Conservation (phyloP, 2,329 filamentous ascomycete genomes). For the Tolypocladium guangdongense region DNA sequence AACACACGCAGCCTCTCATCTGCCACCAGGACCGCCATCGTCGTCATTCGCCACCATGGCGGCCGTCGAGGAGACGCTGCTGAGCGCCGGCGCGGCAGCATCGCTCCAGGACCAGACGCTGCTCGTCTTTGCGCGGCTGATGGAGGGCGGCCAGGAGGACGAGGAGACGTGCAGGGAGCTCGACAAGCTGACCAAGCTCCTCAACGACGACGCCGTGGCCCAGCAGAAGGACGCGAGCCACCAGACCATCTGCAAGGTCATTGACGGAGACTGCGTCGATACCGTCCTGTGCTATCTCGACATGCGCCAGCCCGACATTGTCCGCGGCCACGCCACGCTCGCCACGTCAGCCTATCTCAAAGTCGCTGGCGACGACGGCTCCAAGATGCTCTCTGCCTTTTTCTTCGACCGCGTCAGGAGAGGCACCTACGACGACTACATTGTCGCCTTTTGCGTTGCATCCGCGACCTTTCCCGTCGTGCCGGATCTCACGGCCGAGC, state of each 20-base stretch:
- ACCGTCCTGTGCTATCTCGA: conserved; percentile 81
- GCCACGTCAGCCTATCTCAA: conserved; percentile 77
- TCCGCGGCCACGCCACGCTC: conserved; percentile 73
- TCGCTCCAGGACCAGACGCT: conserved; percentile 53
- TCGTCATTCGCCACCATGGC: conserved; percentile 17
- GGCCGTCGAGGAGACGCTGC: conserved; percentile 19
- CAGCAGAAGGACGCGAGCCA: conserved; percentile 29
- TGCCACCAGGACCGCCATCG: no score
- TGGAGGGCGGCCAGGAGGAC: conserved; percentile 82
- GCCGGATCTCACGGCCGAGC: conserved; percentile 58
- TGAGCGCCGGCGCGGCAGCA: conserved; percentile 17
- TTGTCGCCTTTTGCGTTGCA: conserved; percentile 88
- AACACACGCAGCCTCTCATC: neutral
- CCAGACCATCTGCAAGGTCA: conserved; percentile 45
- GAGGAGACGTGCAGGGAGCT: conserved; percentile 54
- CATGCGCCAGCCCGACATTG: conserved; percentile 60
- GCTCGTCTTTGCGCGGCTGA: conserved; percentile 75
- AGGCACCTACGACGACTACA: conserved; percentile 76
- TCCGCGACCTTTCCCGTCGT: conserved; percentile 79
- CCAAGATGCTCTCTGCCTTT: conserved; percentile 59
- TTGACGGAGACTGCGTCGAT: conserved; percentile 69
- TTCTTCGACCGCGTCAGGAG: conserved; percentile 61
- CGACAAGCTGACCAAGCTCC: conserved; percentile 46
- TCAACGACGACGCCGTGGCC: conserved; percentile 42
- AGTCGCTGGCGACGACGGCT: conserved; percentile 59